Evolutionary conservation across 352 stramenopile species (phyloP).

Genomic region (Pythium insidiosum): DNA sequence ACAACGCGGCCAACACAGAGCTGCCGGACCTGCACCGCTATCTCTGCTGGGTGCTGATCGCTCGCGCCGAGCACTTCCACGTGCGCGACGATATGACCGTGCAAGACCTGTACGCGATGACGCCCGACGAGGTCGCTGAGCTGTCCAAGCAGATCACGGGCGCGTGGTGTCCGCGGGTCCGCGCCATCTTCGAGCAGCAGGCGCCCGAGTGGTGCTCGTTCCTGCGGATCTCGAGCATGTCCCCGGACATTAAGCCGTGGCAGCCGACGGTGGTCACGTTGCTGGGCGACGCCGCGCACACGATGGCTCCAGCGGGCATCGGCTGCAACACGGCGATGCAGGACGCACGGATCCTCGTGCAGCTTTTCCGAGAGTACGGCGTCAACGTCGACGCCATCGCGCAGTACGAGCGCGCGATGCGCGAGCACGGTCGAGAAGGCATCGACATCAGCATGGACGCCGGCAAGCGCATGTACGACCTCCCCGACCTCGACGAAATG

Average conservation of each 20-base stretch:
- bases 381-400: conserved; percentile 39
- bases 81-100: conserved; percentile 16
- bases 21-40: conserved; percentile 34
- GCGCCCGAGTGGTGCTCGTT: conserved; percentile 43
- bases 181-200: conserved; percentile 31
- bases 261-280: conserved; percentile 36
- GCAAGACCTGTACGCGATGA: conserved; percentile 39
- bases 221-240: conserved; percentile 54
- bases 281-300: conserved; percentile 52
- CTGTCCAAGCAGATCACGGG: conserved; percentile 41
- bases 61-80: conserved; percentile 33
- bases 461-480: conserved; percentile 36
- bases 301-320: conserved; percentile 48
- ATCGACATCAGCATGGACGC: conserved; percentile 34
- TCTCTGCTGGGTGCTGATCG: conserved; percentile 53
- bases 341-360: conserved; percentile 38
- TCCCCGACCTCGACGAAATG: conserved; percentile 38
- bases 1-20: conserved; percentile 3
- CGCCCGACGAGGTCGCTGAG: conserved; percentile 28
- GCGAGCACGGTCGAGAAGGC: conserved; percentile 26
- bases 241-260: conserved; percentile 36
- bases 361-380: conserved; percentile 31
- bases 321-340: conserved; percentile 45
- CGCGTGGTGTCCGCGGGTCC: conserved; percentile 37
- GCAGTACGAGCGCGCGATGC: conserved; percentile 46